phyloP scores from a whole-genome alignment of 2,329 filamentous ascomycete genomes.

The Exophiala mesophila region DNA sequence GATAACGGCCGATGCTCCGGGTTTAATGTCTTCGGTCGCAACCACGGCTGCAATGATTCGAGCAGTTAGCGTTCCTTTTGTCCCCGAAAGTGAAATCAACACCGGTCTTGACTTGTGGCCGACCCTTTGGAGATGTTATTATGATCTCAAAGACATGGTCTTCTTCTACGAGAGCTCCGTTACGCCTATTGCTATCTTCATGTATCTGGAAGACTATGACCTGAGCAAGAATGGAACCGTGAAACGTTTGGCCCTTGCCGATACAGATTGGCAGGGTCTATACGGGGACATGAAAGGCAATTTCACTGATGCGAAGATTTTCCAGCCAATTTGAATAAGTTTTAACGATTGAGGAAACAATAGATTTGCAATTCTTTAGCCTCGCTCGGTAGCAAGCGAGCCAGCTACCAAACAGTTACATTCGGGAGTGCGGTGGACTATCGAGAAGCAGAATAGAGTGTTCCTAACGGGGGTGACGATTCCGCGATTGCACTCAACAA shows the following conservation, averaged over 20 bases:
- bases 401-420: too few relatives aligned
- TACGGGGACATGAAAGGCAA: constrained; percentile 11
- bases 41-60: constrained; percentile 5
- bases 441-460: too few relatives aligned
- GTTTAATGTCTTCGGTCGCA: not conserved
- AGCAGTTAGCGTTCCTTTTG: constrained; percentile 8
- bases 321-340: too few relatives aligned
- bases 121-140: constrained; percentile 8
- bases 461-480: too few relatives aligned
- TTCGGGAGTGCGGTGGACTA: too few relatives aligned
- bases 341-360: too few relatives aligned
- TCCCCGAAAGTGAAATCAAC: constrained; percentile 7
- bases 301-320: constrained; percentile 2
- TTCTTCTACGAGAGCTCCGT: constrained; percentile 10
- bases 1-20: not conserved
- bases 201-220: constrained; percentile 3
- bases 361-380: too few relatives aligned
- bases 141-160: constrained; percentile 7
- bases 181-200: constrained; percentile 2
- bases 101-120: constrained; percentile 5
- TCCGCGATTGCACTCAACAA: too few relatives aligned
- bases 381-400: too few relatives aligned
- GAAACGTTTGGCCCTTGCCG: constrained; percentile 1
- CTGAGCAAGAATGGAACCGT: not conserved
- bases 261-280: constrained; percentile 2